phyloP scores from a whole-genome alignment of 345 rosid species.

The Linum tenue region DNA sequence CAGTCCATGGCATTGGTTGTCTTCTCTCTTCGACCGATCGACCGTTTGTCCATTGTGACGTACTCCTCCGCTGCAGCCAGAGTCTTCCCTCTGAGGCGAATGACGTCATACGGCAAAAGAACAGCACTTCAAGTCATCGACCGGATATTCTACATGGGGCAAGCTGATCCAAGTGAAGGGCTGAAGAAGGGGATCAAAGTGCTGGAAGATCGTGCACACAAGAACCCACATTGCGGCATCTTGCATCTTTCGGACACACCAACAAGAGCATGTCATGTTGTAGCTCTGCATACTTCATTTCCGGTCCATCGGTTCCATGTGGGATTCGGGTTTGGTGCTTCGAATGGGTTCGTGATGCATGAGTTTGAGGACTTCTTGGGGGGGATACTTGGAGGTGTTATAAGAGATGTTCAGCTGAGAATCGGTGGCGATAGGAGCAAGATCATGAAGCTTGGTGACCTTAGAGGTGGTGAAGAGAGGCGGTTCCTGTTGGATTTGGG shows the following conservation, averaged over 20 bases:
- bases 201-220: slow-evolving; percentile 69
- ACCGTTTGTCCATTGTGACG: slow-evolving; percentile 76
- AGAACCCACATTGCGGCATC: slow-evolving; percentile 52
- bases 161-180: slow-evolving; percentile 71
- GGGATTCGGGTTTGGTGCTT: slow-evolving; percentile 57
- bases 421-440: slow-evolving; percentile 49
- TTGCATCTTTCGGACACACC: slow-evolving; percentile 66
- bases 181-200: slow-evolving; percentile 66
- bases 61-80: slow-evolving; percentile 71
- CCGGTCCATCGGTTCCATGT: slow-evolving; percentile 70
- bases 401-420: slow-evolving; percentile 56
- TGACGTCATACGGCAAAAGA: slow-evolving; percentile 73
- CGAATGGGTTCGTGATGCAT: slow-evolving; percentile 66
- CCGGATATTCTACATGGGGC: slow-evolving; percentile 69
- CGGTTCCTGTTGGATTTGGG: slow-evolving; percentile 47
- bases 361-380: slow-evolving; percentile 68
- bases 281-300: slow-evolving; percentile 37
- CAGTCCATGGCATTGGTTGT: slow-evolving; percentile 76
- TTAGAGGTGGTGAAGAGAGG: slow-evolving; percentile 61
- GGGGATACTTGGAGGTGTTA: slow-evolving; percentile 45
- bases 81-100: slow-evolving; percentile 69
- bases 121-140: slow-evolving; percentile 71
- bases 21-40: slow-evolving; percentile 60
- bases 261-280: slow-evolving; percentile 39
- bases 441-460: slow-evolving; percentile 46